These are phyloP conservation scores for Lentinus polychrous DNA, from an alignment of 1,284 basidiomycete species.

Conservation along the genomic window DNA sequence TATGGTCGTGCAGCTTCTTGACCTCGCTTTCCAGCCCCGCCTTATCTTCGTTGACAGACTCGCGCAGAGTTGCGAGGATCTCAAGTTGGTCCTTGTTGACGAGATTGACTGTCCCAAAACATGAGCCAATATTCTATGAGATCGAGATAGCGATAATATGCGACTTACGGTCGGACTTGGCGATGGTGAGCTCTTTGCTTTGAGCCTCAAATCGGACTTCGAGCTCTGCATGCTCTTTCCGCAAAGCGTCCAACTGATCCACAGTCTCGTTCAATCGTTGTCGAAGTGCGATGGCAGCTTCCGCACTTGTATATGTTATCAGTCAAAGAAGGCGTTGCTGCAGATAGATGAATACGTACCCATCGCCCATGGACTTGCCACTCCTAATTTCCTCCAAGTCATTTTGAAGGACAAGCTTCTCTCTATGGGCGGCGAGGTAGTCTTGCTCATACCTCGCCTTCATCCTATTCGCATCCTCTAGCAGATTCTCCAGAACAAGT, in stretches of 20 bases:
- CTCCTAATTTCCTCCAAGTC: slow-evolving; percentile 85
- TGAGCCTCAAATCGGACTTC: slow-evolving; percentile 66
- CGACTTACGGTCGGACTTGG: slow-evolving; percentile 78
- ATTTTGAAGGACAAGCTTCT: slow-evolving; percentile 75
- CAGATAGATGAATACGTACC: slow-evolving; percentile 39
- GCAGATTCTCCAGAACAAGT: slow-evolving; percentile 80
- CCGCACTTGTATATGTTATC: slow-evolving; percentile 44
- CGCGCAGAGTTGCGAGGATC: slow-evolving; percentile 75
- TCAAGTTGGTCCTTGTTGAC: slow-evolving; percentile 84
- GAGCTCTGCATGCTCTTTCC: slow-evolving; percentile 63
- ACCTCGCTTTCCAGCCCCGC: slow-evolving; percentile 66
- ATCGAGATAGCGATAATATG: slow-evolving; percentile 3
- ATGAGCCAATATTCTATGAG: not conserved
- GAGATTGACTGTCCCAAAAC: slow-evolving; percentile 56
- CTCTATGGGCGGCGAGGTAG: slow-evolving; percentile 80
- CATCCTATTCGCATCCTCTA: slow-evolving; percentile 88
- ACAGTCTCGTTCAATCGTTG: slow-evolving; percentile 85
- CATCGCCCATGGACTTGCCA: slow-evolving; percentile 78
- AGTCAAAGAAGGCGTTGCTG: slow-evolving; percentile 5
- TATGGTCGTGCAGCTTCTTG: slow-evolving; percentile 56
- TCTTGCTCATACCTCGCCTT: slow-evolving; percentile 87
- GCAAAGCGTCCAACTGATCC: slow-evolving; percentile 71
- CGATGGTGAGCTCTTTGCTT: slow-evolving; percentile 70
- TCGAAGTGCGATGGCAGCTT: slow-evolving; percentile 82
- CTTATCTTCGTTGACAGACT: slow-evolving; percentile 87